Evolutionary conservation across 2,329 filamentous ascomycete genomes (phyloP), one percentile per base, ranked within the genome.

Genomic region (Fusarium xylarioides): DNA sequence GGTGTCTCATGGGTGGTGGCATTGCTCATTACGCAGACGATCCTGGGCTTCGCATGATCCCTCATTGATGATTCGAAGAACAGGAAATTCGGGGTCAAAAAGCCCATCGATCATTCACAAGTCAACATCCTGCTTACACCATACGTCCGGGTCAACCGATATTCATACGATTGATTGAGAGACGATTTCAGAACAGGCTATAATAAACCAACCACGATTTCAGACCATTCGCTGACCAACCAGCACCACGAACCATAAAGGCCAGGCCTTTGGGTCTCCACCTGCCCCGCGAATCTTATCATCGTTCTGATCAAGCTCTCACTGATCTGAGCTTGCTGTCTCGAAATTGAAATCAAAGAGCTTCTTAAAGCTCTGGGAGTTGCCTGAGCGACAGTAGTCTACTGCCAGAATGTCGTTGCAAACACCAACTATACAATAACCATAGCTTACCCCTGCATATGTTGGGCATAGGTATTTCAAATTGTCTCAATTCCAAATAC

Each of bases 1-100:
- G 74, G 77, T 28, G 53, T 81, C 26, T 82, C 80, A 34, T 85
- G 82, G 83, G 28, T 50, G 50, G 32, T 80, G 26, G 75, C 74
- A 15, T 74, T 65, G 16, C 32, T 76, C 44, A 55, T 74, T 30
- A 35, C 40, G 23, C 52, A 66, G 28, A 57, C 35, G 5, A 47
- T 67, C 32, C n/a, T 21, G 28, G 21, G 44, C 21, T 66, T 72
- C 61, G 50, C 64, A 68, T 74, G 63, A 74, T 35, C 28, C 23
- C 23, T 21, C 19, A 26, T 50, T 16, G 10, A 71, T 44, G 10
- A 28, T 10, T 21, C 15, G 26, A 21, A 23, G 7, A 32, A n/a
- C 21, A 44, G 34, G 30, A 30, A 26, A 52, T 4, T 5, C 5
- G 7, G 28, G 15, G 15, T 1, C 12, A 21, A 32, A 40, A 21